Conservation (phyloP, 441 rosid species). For the Daphne laureola region DNA sequence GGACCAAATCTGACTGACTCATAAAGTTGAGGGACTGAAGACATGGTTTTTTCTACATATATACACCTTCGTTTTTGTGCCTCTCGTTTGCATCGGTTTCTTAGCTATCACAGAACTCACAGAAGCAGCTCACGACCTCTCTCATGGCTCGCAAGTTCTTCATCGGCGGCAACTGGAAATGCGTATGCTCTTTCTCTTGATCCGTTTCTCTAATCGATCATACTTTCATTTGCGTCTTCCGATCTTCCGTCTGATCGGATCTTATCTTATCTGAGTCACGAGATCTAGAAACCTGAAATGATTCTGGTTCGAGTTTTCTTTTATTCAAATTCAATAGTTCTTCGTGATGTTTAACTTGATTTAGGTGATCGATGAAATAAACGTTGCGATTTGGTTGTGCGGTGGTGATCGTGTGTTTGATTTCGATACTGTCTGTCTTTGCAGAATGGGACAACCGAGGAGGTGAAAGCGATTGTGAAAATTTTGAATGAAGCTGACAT, state of each 20-base stretch:
- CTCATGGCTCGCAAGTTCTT: conserved; percentile 57
- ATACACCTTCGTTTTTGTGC: background rate
- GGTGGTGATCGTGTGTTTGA: background rate
- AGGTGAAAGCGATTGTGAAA: conserved; percentile 62
- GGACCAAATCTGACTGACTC: no score
- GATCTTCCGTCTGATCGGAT: background rate
- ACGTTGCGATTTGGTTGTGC: background rate
- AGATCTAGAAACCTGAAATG: conserved; percentile 2
- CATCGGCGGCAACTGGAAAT: conserved; percentile 89
- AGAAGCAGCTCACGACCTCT: background rate
- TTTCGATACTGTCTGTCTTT: conserved; percentile 4
- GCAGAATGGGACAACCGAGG: conserved; percentile 64
- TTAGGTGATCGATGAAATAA: no score
- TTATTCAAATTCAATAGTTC: background rate
- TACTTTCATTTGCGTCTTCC: background rate
- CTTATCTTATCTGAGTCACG: background rate
- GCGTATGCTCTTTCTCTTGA: conserved; percentile 29
- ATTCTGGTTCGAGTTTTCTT: background rate
- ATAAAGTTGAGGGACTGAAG: no score
- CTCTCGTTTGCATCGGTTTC: conserved; percentile 8
- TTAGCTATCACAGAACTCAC: conserved; percentile 5
- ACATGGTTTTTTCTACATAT: no score
- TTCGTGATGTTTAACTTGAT: background rate
- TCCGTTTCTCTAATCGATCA: background rate
- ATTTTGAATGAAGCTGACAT: conserved; percentile 55